A percentile compares a stretch with the other conserved stretches of the same genome.
phyloP scores from a whole-genome alignment of 2,329 filamentous ascomycete species.

The Botrytis fragariae region DNA sequence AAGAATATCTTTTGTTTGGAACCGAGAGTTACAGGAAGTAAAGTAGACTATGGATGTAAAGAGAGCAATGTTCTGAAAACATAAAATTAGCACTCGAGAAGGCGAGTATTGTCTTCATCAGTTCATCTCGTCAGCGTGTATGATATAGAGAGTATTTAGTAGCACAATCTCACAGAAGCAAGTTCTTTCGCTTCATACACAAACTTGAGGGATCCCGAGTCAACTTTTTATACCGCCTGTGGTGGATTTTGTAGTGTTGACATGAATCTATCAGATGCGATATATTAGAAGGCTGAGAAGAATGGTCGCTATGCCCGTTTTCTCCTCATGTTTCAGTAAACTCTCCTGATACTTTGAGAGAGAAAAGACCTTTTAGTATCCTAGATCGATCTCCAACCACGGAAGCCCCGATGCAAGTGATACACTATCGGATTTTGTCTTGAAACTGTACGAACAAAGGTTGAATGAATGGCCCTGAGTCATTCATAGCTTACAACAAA shows the following conservation, averaged over 20 bases:
- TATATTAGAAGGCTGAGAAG: no score
- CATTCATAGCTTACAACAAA: no score
- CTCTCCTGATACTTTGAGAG: background rate
- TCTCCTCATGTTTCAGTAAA: background rate
- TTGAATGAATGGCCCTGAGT: no score
- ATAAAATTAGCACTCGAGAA: background rate
- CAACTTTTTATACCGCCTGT: background rate
- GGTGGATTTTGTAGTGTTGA: background rate
- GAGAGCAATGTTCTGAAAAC: background rate
- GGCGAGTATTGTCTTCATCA: background rate
- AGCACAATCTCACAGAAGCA: background rate
- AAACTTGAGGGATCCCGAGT: background rate
- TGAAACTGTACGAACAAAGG: no score
- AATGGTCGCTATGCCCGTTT: background rate
- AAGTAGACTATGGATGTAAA: no score
- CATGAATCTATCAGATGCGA: background rate
- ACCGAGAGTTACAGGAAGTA: background rate
- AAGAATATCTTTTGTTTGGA: no score
- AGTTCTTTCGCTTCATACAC: background rate
- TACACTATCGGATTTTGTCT: background rate
- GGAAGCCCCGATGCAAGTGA: background rate
- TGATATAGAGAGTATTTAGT: rapidly evolving
- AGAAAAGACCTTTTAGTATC: background rate
- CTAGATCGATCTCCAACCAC: background rate
- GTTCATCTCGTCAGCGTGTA: background rate